Evolutionary conservation across 345 rosid species (phyloP).

Genomic region (Ceriops tagal): DNA sequence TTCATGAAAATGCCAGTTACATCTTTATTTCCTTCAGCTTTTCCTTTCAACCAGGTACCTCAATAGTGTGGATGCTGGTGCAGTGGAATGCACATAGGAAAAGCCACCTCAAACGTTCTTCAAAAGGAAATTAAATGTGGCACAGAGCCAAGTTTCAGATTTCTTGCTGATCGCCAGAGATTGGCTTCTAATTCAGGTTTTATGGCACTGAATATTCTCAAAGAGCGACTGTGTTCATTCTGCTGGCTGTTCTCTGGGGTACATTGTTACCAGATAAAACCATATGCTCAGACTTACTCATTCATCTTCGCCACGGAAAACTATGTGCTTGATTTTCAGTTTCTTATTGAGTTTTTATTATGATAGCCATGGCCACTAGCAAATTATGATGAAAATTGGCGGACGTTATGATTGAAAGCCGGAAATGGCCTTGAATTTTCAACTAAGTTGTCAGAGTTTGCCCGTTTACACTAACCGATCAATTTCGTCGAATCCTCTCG

Average conservation of each 20-base stretch:
- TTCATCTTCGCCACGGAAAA: neutral
- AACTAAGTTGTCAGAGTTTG: no score
- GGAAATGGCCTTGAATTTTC: no score
- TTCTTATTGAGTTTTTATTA: neutral
- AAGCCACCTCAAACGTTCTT: constrained; percentile 20
- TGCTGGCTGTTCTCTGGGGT: neutral
- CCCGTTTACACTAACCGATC: no score
- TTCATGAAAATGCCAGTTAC: neutral
- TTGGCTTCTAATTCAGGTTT: neutral
- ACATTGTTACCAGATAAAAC: neutral
- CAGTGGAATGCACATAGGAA: constrained; percentile 66
- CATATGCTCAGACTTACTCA: no score
- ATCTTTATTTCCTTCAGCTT: neutral
- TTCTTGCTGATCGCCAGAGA: neutral
- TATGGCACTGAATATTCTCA: neutral
- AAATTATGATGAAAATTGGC: no score
- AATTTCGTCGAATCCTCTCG: no score
- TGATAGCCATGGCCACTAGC: no score
- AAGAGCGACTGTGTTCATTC: neutral
- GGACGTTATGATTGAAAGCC: no score
- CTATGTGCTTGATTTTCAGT: neutral
- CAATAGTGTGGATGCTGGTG: constrained; percentile 84
- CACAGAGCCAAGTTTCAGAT: no score
- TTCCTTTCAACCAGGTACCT: constrained; percentile 50
- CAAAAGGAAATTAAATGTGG: constrained; percentile 3